Conservation (phyloP, 306 rosid species). For the Citrullus colocynthis region DNA sequence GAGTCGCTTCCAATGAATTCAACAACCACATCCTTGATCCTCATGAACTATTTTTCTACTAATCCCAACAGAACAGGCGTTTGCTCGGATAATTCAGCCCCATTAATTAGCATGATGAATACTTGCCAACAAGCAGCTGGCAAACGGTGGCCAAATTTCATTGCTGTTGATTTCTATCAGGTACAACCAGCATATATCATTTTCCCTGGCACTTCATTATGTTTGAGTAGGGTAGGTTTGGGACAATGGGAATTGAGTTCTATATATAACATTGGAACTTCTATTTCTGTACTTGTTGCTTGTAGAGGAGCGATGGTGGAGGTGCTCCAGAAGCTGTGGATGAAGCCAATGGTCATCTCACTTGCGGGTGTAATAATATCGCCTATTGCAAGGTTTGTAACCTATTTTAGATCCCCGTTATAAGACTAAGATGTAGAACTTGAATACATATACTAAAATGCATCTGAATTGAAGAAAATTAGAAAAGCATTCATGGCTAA, state of each 20-base stretch:
- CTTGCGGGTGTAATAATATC: constrained; percentile 82
- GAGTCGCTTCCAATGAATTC: constrained; percentile 68
- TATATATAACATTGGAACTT: not conserved
- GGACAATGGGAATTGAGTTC: not conserved
- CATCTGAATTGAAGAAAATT: not conserved
- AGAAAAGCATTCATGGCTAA: not conserved
- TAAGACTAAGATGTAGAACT: not conserved
- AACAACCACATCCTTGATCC: constrained; percentile 42
- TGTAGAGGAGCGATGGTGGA: constrained; percentile 86
- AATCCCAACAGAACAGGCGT: constrained; percentile 44
- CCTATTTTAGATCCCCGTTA: not conserved
- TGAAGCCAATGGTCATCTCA: constrained; percentile 76
- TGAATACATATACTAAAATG: not conserved
- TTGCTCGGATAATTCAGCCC: constrained; percentile 69
- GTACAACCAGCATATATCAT: constrained; percentile 13
- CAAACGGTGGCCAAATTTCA: constrained; percentile 83
- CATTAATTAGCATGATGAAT: constrained; percentile 34
- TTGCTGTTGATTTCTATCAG: constrained; percentile 86
- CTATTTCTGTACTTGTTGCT: not conserved
- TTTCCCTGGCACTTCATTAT: not conserved
- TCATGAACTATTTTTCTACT: constrained; percentile 48
- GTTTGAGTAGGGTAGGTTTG: not conserved
- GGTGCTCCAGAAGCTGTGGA: constrained; percentile 94
- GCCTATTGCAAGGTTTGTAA: constrained; percentile 82
- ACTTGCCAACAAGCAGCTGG: constrained; percentile 59